Evolutionary conservation across 331 rosid genomes (phyloP), one percentile per base, ranked within the genome.

Genomic region (Dryas integrifolia): DNA sequence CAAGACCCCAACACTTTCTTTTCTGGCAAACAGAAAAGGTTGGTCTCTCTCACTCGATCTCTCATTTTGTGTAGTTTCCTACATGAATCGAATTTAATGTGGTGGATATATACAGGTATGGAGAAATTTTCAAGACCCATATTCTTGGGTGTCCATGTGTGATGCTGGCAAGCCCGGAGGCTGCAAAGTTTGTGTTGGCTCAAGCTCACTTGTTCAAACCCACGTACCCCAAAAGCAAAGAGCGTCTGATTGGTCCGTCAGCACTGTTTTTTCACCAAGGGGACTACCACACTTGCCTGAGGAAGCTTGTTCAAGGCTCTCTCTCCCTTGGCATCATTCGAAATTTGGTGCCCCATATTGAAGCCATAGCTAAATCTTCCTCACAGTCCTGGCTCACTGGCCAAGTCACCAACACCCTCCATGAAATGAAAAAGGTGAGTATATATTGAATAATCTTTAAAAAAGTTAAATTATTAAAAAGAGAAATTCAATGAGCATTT

Each of bases 151-250:
- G 90, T 51, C 92, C 89, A 1, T 85, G 97, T 75, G 90, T 95
- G 83, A 92, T 92, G 97, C 73, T 95, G 72, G 86, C 96, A 2
- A 92, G 93, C 58, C 98, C 97, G 0, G 97, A 92, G 76, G 97
- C 96, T 0, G 91, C 97, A 4, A 81, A 87, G 60, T 91, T 92
- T 68, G 92, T 92, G 64, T 65, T 95, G 15, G 96, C 92, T 12
- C 86, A 87, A 14, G 87, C 98, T 49, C 92, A 86, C 82, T 79
- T 95, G 82, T 95, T 95, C 73, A 91, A 83, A 66, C 97, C 98
- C 53, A 88, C 96, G 1, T 95, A 91, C 72, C 98, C 97, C 0
- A 86, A 85, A 72, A 88, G 97, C 89, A 95, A 95, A 72, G 98
- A 95, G 78, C 76, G 81, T 44, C 75, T 95, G 39, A 87, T 95